These are phyloP conservation scores for Aspergillus fischeri DNA, from an alignment of 2,329 filamentous ascomycete genomes.

Conservation along the genomic window DNA sequence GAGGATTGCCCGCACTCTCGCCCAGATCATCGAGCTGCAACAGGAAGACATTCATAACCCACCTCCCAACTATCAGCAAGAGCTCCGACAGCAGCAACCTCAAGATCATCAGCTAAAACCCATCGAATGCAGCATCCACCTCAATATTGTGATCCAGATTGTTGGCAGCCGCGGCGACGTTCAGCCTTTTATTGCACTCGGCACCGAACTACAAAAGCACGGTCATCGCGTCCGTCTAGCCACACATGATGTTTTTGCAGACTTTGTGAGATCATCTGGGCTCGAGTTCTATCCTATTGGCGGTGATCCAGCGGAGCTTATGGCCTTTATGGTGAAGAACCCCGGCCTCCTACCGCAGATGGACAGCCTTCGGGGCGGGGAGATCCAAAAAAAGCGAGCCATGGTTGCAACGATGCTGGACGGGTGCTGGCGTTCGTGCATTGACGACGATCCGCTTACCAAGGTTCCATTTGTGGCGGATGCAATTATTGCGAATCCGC, in stretches of 20 bases:
- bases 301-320: slow-evolving; percentile 51
- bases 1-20: slow-evolving; percentile 11
- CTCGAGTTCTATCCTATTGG: slow-evolving; percentile 58
- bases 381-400: slow-evolving; percentile 26
- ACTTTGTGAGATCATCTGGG: slow-evolving; percentile 51
- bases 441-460: slow-evolving; percentile 27
- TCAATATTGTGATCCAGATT: slow-evolving; percentile 55
- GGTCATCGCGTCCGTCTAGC: slow-evolving; percentile 56
- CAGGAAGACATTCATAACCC: slow-evolving; percentile 10
- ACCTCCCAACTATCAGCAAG: slow-evolving; percentile 14
- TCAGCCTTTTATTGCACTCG: slow-evolving; percentile 58
- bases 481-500: slow-evolving; percentile 53
- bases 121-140: slow-evolving; percentile 15
- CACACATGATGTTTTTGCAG: slow-evolving; percentile 52
- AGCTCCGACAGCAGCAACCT: neutral
- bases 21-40: slow-evolving; percentile 4
- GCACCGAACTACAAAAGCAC: slow-evolving; percentile 46
- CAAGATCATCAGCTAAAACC: neutral
- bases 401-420: slow-evolving; percentile 37
- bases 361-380: slow-evolving; percentile 33
- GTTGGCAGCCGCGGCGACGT: slow-evolving; percentile 56
- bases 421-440: slow-evolving; percentile 40
- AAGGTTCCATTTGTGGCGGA: slow-evolving; percentile 50
- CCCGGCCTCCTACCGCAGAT: slow-evolving; percentile 41
- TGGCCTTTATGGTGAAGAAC: slow-evolving; percentile 52